Percentiles rank a stretch among this genome's conserved stretches.
Conservation (phyloP, 345 rosid species). For the Cardamine occulta region DNA sequence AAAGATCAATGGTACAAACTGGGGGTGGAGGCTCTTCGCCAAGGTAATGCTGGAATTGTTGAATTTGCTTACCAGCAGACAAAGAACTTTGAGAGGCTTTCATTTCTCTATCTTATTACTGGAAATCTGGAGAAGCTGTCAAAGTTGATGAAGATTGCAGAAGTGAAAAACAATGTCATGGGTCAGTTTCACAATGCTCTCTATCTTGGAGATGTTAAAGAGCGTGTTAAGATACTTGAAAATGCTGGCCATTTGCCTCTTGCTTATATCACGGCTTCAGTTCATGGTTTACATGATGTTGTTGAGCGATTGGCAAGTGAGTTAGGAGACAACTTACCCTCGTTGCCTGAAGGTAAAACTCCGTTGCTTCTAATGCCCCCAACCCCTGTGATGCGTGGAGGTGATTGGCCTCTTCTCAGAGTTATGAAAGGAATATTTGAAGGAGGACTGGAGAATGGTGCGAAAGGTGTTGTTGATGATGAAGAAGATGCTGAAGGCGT, state of each 20-base stretch:
- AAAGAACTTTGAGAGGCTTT: slow-evolving; percentile 93
- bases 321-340: slow-evolving; percentile 74
- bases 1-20: slow-evolving; percentile 90
- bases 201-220: slow-evolving; percentile 85
- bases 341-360: slow-evolving; percentile 69
- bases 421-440: slow-evolving; percentile 94
- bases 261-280: slow-evolving; percentile 81
- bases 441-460: slow-evolving; percentile 70
- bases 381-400: slow-evolving; percentile 69
- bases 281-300: slow-evolving; percentile 75
- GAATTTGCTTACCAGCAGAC: slow-evolving; percentile 98
- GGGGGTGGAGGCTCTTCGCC: slow-evolving; percentile 99
- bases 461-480: slow-evolving; percentile 60
- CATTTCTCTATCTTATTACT: slow-evolving; percentile 88
- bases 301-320: slow-evolving; percentile 74
- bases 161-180: slow-evolving; percentile 91
- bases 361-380: slow-evolving; percentile 86
- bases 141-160: slow-evolving; percentile 93
- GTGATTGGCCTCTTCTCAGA: slow-evolving; percentile 98
- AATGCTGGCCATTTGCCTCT: slow-evolving; percentile 89
- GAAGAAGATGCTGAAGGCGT: slow-evolving; percentile 75
- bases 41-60: slow-evolving; percentile 89
- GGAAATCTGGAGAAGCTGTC: slow-evolving; percentile 85
- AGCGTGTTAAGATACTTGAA: slow-evolving; percentile 88
- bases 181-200: slow-evolving; percentile 96